These are phyloP conservation scores for Collybiopsis luxurians DNA, from an alignment of 768 basidiomycete genomes.

Conservation along the genomic window DNA sequence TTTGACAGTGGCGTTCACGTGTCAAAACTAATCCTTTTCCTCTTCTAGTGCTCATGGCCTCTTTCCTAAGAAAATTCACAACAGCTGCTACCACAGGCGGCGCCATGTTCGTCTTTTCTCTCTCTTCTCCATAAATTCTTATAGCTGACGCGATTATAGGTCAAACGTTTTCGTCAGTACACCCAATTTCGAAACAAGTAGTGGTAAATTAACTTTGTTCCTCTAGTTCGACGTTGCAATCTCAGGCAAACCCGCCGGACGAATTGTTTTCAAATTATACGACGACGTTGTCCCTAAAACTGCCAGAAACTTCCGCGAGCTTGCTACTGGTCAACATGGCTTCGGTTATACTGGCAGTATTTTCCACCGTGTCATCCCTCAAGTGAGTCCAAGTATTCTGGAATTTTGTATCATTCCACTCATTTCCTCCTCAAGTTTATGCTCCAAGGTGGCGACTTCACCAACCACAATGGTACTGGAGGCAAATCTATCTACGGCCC, in stretches of 20 bases:
- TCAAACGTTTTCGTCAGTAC: background rate
- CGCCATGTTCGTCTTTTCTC: background rate
- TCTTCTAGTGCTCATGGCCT: slow-evolving; percentile 5
- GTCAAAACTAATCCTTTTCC: background rate
- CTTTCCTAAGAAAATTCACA: slow-evolving; percentile 3
- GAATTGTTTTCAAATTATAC: slow-evolving; percentile 83
- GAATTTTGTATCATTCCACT: background rate
- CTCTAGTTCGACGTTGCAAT: slow-evolving; percentile 67
- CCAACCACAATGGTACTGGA: slow-evolving; percentile 63
- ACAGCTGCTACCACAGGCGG: slow-evolving; percentile 2
- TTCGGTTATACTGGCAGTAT: slow-evolving; percentile 64
- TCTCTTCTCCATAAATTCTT: background rate
- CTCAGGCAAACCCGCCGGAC: slow-evolving; percentile 36
- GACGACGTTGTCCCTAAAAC: slow-evolving; percentile 78
- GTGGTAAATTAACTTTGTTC: background rate
- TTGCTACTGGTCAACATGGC: slow-evolving; percentile 73
- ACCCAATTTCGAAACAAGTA: too few species aligned
- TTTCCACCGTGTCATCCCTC: slow-evolving; percentile 6
- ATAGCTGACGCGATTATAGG: background rate
- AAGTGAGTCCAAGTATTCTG: background rate
- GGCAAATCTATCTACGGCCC: slow-evolving; percentile 79
- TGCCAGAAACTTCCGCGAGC: slow-evolving; percentile 83
- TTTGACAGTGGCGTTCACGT: too few species aligned
- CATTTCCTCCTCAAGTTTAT: slow-evolving; percentile 49
- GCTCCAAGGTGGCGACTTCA: slow-evolving; percentile 92